Percentiles rank a stretch among this genome's conserved stretches.
Conservation (phyloP, 2,329 filamentous ascomycete species). For the Colletotrichum sp. region DNA sequence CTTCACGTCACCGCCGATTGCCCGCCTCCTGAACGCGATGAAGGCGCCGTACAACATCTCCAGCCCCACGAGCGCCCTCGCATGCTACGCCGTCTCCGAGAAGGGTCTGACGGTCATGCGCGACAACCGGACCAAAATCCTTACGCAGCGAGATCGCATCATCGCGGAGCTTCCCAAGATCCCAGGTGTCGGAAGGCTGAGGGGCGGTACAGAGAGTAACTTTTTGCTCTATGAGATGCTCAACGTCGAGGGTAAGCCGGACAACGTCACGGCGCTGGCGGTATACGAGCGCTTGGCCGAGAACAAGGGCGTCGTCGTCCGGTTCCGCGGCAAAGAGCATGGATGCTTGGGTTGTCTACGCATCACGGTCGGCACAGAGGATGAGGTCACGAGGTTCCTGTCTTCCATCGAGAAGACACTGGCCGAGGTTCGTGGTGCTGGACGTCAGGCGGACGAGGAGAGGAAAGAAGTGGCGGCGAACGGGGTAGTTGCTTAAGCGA, state of each 20-base stretch:
- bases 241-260: constrained; percentile 72
- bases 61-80: constrained; percentile 84
- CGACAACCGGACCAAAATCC: constrained; percentile 70
- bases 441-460: constrained; percentile 34
- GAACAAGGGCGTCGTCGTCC: constrained; percentile 85
- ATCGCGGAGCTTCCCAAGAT: constrained; percentile 75
- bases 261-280: constrained; percentile 77
- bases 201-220: constrained; percentile 83
- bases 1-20: constrained; percentile 78
- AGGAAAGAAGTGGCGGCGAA: constrained; percentile 40
- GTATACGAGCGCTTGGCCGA: constrained; percentile 89
- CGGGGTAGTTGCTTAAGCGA: constrained; percentile 39
- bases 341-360: constrained; percentile 89
- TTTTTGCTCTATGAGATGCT: constrained; percentile 92
- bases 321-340: constrained; percentile 91
- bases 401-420: constrained; percentile 63
- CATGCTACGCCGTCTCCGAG: constrained; percentile 71
- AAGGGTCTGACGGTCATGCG: constrained; percentile 77
- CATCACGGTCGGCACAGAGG: constrained; percentile 90
- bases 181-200: constrained; percentile 78
- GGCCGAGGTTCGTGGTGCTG: constrained; percentile 45
- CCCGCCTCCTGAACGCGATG: constrained; percentile 82
- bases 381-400: constrained; percentile 83
- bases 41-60: constrained; percentile 98
- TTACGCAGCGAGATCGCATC: constrained; percentile 79